Conservation (phyloP, 768 basidiomycete genomes). For the Lanmaoa rubissima region DNA sequence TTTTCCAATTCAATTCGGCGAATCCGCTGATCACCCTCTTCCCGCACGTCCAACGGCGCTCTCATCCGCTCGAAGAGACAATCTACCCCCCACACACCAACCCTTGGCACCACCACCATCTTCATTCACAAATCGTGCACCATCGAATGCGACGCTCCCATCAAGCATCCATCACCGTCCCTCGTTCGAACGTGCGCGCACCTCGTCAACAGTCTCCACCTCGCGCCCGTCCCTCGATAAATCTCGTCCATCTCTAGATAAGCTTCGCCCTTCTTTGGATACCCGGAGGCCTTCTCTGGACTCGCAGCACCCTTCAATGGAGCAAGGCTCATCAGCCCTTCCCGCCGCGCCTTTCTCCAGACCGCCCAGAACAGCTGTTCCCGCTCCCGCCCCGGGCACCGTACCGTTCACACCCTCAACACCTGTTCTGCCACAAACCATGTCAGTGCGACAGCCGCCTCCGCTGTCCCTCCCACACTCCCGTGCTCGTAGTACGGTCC, state of each 20-base stretch:
- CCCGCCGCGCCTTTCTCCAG: slow-evolving; percentile 1
- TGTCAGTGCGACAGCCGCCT: slow-evolving; percentile 21
- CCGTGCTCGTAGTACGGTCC: slow-evolving; percentile 9
- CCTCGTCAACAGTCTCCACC: slow-evolving; percentile 13
- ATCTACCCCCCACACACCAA: not conserved
- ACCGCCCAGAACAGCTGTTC: slow-evolving; percentile 9
- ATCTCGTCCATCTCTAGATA: slow-evolving; percentile 17
- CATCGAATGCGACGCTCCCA: slow-evolving; percentile 12
- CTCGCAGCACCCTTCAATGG: slow-evolving; percentile 4
- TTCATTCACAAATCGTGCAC: slow-evolving; percentile 2
- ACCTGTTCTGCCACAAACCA: not conserved
- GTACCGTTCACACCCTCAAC: slow-evolving; percentile 19
- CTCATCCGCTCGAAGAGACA: slow-evolving; percentile 18
- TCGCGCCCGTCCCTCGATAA: slow-evolving; percentile 19
- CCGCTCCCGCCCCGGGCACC: slow-evolving; percentile 5
- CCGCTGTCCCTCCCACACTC: slow-evolving; percentile 11
- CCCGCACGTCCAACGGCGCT: slow-evolving; percentile 14
- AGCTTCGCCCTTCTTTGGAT: slow-evolving; percentile 14
- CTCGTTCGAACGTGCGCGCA: slow-evolving; percentile 17
- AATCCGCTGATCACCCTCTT: slow-evolving; percentile 5
- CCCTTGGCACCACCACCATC: slow-evolving; percentile 10
- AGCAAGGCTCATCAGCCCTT: not conserved
- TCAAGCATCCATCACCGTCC: slow-evolving; percentile 9
- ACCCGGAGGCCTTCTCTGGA: slow-evolving; percentile 16
- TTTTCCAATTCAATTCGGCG: slow-evolving; percentile 14